These are phyloP conservation scores for Podila verticillata DNA, from an alignment of 192 early-diverging fungal species.

Conservation along the genomic window DNA sequence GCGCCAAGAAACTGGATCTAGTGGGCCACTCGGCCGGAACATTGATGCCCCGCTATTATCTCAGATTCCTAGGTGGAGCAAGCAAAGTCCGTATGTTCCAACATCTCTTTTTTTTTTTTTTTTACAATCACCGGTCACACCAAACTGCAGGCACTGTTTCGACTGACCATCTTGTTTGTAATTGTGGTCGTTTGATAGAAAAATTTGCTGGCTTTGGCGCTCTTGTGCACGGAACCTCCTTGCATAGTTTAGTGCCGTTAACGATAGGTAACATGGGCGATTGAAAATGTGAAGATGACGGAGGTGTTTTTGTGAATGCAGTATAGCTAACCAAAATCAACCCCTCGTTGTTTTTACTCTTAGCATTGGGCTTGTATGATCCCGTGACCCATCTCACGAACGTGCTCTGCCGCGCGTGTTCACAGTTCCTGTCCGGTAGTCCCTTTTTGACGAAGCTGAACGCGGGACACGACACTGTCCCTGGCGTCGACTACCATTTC, in stretches of 20 bases:
- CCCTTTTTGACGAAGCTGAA: constrained; percentile 2
- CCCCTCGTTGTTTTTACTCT: too few species aligned
- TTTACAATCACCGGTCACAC: too few species aligned
- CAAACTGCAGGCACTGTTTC: background rate
- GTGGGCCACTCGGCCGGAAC: constrained; percentile 10
- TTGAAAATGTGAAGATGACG: too few species aligned
- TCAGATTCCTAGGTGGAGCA: constrained; percentile 34
- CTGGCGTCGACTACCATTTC: too few species aligned
- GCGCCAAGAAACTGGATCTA: background rate
- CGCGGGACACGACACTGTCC: too few species aligned
- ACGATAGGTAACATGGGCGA: too few species aligned
- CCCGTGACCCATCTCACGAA: constrained; percentile 22
- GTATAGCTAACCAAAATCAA: background rate
- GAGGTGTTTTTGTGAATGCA: too few species aligned
- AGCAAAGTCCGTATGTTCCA: constrained; percentile 32
- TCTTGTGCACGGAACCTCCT: constrained; percentile 13
- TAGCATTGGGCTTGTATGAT: constrained; percentile 10
- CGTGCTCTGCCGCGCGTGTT: constrained; percentile 31
- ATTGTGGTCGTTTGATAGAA: constrained; percentile 2
- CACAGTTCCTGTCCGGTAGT: constrained; percentile 23
- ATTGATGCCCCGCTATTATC: constrained; percentile 36
- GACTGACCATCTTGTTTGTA: too few species aligned
- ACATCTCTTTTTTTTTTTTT: too few species aligned
- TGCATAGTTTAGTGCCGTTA: too few species aligned
- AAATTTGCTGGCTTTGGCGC: constrained; percentile 29